phyloP scores from a whole-genome alignment of 352 stramenopile genomes.

The Phytophthora crassamura region DNA sequence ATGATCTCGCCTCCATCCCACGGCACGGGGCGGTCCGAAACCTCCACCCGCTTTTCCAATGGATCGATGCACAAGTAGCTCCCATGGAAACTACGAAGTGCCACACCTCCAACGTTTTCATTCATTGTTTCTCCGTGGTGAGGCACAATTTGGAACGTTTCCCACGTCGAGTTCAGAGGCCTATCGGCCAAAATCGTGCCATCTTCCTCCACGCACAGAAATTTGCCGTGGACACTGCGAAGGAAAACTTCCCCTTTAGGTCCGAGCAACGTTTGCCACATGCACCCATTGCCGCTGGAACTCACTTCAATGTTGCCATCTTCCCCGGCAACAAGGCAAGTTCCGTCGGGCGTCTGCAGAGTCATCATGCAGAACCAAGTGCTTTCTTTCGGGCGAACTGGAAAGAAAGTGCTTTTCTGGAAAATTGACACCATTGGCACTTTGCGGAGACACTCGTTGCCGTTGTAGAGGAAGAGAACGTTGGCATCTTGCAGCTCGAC shows the following conservation, averaged over 20 bases:
- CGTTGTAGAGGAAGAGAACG: conserved; percentile 85
- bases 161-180: conserved; percentile 83
- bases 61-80: conserved; percentile 79
- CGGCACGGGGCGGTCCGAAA: conserved; percentile 54
- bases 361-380: conserved; percentile 86
- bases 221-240: conserved; percentile 82
- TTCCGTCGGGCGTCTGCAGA: conserved; percentile 66
- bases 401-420: conserved; percentile 48
- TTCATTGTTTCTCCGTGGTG: conserved; percentile 39
- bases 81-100: conserved; percentile 80
- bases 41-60: conserved; percentile 29
- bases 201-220: conserved; percentile 82
- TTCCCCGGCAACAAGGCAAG: conserved; percentile 72
- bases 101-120: conserved; percentile 49
- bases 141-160: conserved; percentile 87
- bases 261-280: conserved; percentile 83
- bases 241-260: conserved; percentile 68
- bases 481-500: conserved; percentile 57
- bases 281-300: conserved; percentile 39
- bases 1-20: conserved; percentile 80
- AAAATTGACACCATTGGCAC: conserved; percentile 78
- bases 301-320: conserved; percentile 65
- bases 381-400: conserved; percentile 47
- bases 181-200: conserved; percentile 77
- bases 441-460: conserved; percentile 86